A percentile compares a stretch with the other conserved stretches of the same genome.
These are phyloP conservation scores for Breynia disticha DNA, from an alignment of 441 rosid species.

Conservation along the genomic window DNA sequence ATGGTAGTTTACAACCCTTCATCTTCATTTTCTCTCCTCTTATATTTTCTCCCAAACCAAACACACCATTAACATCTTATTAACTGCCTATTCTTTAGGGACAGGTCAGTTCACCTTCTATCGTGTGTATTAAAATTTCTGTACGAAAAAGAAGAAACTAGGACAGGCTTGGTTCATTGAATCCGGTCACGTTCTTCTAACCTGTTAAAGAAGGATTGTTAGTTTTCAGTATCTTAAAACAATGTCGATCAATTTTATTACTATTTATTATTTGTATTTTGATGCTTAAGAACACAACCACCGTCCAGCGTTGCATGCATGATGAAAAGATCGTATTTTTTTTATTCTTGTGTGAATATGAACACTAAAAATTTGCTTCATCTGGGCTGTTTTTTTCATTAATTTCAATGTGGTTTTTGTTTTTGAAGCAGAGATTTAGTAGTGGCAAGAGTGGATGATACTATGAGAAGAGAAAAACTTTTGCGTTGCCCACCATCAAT, in stretches of 20 bases:
- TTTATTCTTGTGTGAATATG: neutral
- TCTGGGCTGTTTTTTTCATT: neutral
- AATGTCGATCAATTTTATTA: neutral
- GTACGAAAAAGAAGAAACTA: no score
- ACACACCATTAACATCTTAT: neutral
- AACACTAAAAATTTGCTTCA: neutral
- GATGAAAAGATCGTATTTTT: conserved; percentile 6
- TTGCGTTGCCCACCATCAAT: conserved; percentile 36
- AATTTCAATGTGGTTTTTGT: neutral
- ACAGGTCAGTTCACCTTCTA: conserved; percentile 12
- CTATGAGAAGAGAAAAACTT: conserved; percentile 6
- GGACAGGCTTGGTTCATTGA: neutral
- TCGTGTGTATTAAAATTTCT: no score
- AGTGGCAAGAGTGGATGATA: neutral
- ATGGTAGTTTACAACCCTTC: neutral
- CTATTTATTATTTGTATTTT: neutral
- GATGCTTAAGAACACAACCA: conserved; percentile 2
- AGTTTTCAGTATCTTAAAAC: neutral
- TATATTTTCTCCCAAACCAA: conserved; percentile 13
- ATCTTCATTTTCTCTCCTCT: neutral
- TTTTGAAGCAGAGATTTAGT: neutral
- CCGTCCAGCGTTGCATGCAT: conserved; percentile 20
- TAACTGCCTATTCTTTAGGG: neutral
- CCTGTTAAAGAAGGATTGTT: neutral
- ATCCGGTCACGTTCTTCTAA: neutral